Evolutionary conservation across 2,329 filamentous ascomycete species (phyloP).

Genomic region (Sordariomycetes sp.): DNA sequence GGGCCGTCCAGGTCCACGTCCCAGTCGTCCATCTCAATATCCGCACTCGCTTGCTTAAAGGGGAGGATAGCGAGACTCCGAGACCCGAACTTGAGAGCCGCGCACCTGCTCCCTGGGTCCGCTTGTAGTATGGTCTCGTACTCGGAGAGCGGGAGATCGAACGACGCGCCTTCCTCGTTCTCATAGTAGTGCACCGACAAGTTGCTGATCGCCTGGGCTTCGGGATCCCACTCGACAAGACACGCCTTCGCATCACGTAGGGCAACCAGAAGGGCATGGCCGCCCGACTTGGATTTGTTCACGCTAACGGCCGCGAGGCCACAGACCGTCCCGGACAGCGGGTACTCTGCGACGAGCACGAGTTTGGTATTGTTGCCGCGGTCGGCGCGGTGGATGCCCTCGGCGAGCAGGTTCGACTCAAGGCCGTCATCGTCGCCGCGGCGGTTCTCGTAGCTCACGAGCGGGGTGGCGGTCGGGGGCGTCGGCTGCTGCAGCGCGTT

Average conservation of each 20-base stretch:
- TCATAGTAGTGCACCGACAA: conserved; percentile 98
- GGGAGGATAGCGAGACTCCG: conserved; percentile 87
- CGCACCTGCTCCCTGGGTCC: conserved; percentile 86
- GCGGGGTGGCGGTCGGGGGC: conserved; percentile 2
- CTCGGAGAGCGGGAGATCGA: conserved; percentile 61
- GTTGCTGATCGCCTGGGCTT: conserved; percentile 65
- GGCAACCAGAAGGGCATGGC: conserved; percentile 70
- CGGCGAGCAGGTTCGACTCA: conserved; percentile 52
- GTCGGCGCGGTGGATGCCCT: conserved; percentile 50
- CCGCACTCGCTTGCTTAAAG: conserved; percentile 67
- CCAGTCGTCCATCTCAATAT: conserved; percentile 85
- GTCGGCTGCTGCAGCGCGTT: conserved; percentile 21
- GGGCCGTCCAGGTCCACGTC: conserved; percentile 69
- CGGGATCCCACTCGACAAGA: conserved; percentile 85
- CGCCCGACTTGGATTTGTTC: conserved; percentile 60
- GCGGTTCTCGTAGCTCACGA: conserved; percentile 34
- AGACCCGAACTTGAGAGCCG: conserved; percentile 81
- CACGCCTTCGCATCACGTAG: conserved; percentile 88
- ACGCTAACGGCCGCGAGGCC: conserved; percentile 69
- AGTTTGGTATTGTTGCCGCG: conserved; percentile 60
- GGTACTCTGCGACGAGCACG: conserved; percentile 72
- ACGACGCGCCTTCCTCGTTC: conserved; percentile 79
- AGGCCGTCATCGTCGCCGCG: conserved; percentile 49
- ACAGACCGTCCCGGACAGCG: conserved; percentile 71
- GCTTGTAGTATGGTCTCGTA: conserved; percentile 74